Evolutionary conservation across 1,284 basidiomycete species (phyloP), one percentile per base, ranked within the genome.

Genomic region (Fomitopsis schrenkii): DNA sequence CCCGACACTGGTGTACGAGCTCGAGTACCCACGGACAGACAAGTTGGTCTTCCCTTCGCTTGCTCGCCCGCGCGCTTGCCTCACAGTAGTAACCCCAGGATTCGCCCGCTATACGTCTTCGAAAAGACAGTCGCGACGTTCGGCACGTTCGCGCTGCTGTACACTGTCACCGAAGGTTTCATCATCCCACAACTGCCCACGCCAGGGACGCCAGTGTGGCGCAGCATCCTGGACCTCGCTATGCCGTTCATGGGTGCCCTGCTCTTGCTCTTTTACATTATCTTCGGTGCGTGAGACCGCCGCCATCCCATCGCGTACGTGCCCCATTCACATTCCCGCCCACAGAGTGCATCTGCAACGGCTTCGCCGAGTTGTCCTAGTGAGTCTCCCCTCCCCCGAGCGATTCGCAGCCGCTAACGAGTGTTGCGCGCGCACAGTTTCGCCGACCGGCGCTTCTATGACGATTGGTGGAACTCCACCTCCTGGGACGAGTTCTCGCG

Each of bases 391-490:
- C 41, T 50, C 10, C 45, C 40, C 12, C 6, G 30, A 33, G 30
- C 30, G 30, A 19, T 22, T 5, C 15, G 22, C 1, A 15, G n/a
- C 57, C 7, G 15, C 33, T 45, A 5, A 33, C 7, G 28, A 35
- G 35, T 28, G 19, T 33, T 19, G 19, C 62, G 58, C 60, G 12
- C 30, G 8, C 63, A 7, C 64, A 91, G 91, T 72, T 99, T 98
- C 72, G 95, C 95, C 30, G 97, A 99, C 73, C 83, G 97, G 46
- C 92, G 95, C 68, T 98, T 98, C 75, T 99, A 98, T 75, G 92
- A 95, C 75, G 96, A 98, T 73, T 98, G 95, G 91, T 98, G 97
- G 97, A 99, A 98, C 77, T 93, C 94, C 1, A 95, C 91, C 0
- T 92, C 91, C 2, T 97, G 94, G 91, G 97, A 98, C 71, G 94